These are phyloP conservation scores for Pseudogymnoascus sp. DNA, from an alignment of 2,329 filamentous ascomycete genomes.

Conservation along the genomic window DNA sequence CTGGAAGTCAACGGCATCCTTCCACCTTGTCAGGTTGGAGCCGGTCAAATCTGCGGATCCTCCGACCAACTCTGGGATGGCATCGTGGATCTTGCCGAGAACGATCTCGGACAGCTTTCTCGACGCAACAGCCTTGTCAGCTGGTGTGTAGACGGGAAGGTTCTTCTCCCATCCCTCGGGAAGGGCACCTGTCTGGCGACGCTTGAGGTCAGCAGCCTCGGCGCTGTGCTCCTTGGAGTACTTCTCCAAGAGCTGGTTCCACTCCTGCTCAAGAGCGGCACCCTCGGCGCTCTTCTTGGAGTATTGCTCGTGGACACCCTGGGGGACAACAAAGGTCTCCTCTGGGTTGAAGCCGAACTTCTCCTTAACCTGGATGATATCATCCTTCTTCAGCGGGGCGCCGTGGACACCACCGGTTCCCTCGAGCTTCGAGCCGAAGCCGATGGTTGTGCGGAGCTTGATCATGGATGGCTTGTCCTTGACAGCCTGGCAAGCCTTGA, in stretches of 20 bases:
- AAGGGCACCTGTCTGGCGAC: conserved; percentile 75
- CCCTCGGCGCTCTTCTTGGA: conserved; percentile 78
- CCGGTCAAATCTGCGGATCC: conserved; percentile 97
- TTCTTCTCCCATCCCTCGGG: conserved; percentile 95
- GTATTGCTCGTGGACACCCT: conserved; percentile 90
- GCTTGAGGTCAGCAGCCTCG: conserved; percentile 73
- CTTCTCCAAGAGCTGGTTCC: conserved; percentile 88
- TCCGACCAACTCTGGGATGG: conserved; percentile 84
- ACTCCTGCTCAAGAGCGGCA: conserved; percentile 85
- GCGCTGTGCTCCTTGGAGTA: conserved; percentile 73
- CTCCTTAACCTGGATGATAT: conserved; percentile 87
- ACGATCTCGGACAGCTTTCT: conserved; percentile 96
- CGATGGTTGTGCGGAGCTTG: conserved; percentile 95
- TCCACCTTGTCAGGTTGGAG: conserved; percentile 98
- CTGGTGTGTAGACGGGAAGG: conserved; percentile 83
- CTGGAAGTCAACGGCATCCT: conserved; percentile 96
- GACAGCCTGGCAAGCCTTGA: conserved; percentile 76
- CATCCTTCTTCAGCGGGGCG: conserved; percentile 88
- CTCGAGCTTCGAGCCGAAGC: conserved; percentile 87
- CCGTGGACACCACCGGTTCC: conserved; percentile 96
- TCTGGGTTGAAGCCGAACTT: conserved; percentile 96
- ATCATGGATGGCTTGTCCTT: conserved; percentile 97
- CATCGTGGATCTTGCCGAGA: conserved; percentile 76
- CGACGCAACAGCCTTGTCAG: conserved; percentile 78
- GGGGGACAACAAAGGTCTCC: conserved; percentile 85